Percentiles rank a stretch among this genome's conserved stretches.
phyloP scores from a whole-genome alignment of 129 eudicot genomes.

The Centaurea solstitialis region DNA sequence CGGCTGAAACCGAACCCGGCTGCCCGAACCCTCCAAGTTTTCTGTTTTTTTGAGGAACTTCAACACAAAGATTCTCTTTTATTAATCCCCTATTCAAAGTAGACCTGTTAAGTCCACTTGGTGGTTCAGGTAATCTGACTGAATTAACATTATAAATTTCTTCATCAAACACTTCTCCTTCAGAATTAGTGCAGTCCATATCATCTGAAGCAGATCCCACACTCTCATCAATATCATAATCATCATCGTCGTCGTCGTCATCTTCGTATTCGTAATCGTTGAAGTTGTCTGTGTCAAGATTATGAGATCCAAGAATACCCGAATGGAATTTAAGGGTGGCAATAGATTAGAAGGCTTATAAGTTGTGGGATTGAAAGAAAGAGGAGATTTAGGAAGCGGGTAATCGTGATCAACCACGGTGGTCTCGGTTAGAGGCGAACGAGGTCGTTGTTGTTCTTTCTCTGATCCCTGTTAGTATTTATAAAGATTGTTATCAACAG shows the following conservation, averaged over 20 bases:
- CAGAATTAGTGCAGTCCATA: conserved; percentile 55
- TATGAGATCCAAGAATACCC: conserved; percentile 57
- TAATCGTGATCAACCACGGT: conserved; percentile 44
- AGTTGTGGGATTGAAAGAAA: conserved; percentile 44
- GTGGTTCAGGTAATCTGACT: conserved; percentile 19
- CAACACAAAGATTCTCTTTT: conserved; percentile 57
- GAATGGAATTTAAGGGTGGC: conserved; percentile 89
- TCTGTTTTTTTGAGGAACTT: conserved; percentile 54
- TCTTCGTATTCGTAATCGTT: conserved; percentile 52
- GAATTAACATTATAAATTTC: conserved; percentile 27
- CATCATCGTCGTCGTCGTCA: conserved; percentile 23
- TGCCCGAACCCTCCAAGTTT: conserved; percentile 41
- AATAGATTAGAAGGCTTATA: conserved; percentile 49
- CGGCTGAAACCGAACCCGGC: conserved; percentile 43
- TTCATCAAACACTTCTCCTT: conserved; percentile 57
- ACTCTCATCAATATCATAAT: conserved; percentile 55
- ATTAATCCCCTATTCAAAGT: conserved; percentile 66
- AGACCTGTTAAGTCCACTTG: conserved; percentile 33
- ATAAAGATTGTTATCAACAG: conserved; percentile 22
- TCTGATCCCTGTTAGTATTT: conserved; percentile 58
- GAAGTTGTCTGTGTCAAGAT: conserved; percentile 34
- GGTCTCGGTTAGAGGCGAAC: conserved; percentile 71
- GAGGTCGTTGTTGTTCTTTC: conserved; percentile 30
- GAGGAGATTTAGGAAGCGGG: conserved; percentile 67
- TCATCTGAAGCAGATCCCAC: conserved; percentile 75